Base-by-base conservation (phyloP, 495 filamentous ascomycete genomes). In the Amphirosellinia nigrospora region DNA sequence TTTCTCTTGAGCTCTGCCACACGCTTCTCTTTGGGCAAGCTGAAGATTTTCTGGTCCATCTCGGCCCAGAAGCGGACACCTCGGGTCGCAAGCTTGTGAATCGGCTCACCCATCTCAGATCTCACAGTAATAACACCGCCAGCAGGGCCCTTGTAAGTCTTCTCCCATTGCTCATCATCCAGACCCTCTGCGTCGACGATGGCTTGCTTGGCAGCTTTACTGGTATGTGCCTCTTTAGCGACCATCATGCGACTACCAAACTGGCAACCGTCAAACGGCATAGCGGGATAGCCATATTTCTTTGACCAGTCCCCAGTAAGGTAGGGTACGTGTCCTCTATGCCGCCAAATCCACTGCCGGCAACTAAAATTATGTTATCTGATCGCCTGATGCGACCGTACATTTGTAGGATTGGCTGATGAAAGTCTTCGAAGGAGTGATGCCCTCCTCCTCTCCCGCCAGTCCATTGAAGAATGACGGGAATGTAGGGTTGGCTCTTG, bases 91-190 rank as follows among this genome's bases (percentile, higher is more conserved):
- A 99, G 86, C 82, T 98, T 98, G 85, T 99, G 96, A 70, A 99
- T 99, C 11, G 96, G 96, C 83, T 99, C 96, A 45, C 96, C 96
- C 96, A 99, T 99, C 79, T 99, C 96, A 6, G 96, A 99, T 66
- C 93, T 85, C 48, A 99, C 95, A n/a, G 96, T 98, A 74, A 99
- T 93, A 36, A 99, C 91, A 75, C 96, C 96, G 76, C 96, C 96
- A 53, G 94, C 91, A 46, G 93, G 82, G 4, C 93, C 91, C 79
- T 96, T 95, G 86, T 98, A 98, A 16, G 95, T 98, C 84, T 96
- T 92, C 83, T 98, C 96, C 96, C 96, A 99, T 67, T 97, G 88
- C 71, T 82, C 80, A 75, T 99, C 94, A 59, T 94, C 92, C 21
- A 97, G 85, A 72, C 96, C 96, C 69, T 90, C 87, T 13, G 95